Evolutionary conservation across 768 basidiomycete species (phyloP), one percentile per base, ranked within the genome.

Genomic region (Serendipita vermifera): DNA sequence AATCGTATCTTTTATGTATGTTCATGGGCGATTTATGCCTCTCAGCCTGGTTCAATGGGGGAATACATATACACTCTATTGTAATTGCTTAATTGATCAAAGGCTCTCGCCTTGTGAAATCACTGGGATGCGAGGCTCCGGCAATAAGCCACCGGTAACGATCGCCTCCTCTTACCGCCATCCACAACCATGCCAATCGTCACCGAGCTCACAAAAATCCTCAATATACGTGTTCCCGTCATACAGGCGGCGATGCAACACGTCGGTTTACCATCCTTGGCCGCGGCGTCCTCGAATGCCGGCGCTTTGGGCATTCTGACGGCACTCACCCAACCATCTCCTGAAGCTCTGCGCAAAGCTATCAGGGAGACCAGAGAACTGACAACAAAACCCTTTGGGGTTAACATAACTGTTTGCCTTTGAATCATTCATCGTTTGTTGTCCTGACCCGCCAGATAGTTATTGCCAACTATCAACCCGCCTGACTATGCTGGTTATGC

Each of bases 381-480:
- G 24, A 87, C 86, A 0, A 72, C 72, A 43, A 84, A 85, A 64
- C 83, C 81, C 3, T 88, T 94, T 65, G 88, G 86, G 13, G 86
- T 89, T 53, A 89, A 91, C 64, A 78, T 90, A 61, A 91, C 87
- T 0, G 39, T 41, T 17, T 9, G 39, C 26, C 6, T 6, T 41
- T n/a, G 39, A 26, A 26, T 26, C 9, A 17, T 6, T 41, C 15
- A 41, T 6, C 17, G 39, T 9, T 9, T 41, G 26, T n/a, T 38
- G n/a, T 11, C 26, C 15, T 20, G 6, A n/a, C 26, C 15, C 5
- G 26, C 26, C 5, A 9, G 15, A 41, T 26, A n/a, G 39, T 68
- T 92, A n/a, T 73, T 94, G 22, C 92, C 93, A 0, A 80, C 78
- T 31, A 94, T 96, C 62, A 87, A 81, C 57, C 90, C 91, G 0